A percentile compares a stretch with the other conserved stretches of the same genome.
Evolutionary conservation across 176 grass and related monocot species (phyloP).

Genomic region (Cocos nucifera): DNA sequence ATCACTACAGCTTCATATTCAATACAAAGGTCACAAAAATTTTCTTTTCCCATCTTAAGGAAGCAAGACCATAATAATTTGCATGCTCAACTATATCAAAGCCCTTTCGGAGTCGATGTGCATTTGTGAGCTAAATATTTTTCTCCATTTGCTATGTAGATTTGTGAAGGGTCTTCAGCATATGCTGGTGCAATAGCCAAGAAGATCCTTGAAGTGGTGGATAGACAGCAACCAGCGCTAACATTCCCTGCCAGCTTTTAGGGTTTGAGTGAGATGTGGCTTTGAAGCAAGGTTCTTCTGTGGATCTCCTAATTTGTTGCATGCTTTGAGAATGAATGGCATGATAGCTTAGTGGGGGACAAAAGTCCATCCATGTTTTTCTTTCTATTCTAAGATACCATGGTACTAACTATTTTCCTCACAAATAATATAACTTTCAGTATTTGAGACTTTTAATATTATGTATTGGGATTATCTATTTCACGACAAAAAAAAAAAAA

Average conservation of each 20-base stretch:
- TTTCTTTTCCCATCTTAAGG: not conserved
- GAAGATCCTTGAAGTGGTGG: constrained; percentile 59
- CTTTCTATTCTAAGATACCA: too few relatives aligned
- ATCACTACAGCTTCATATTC: constrained; percentile 86
- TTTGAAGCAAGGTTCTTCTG: too few relatives aligned
- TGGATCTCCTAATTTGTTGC: too few relatives aligned
- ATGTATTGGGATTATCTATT: too few relatives aligned
- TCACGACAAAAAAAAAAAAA: too few relatives aligned
- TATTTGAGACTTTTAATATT: too few relatives aligned
- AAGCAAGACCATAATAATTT: not conserved
- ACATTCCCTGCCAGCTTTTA: constrained; percentile 19
- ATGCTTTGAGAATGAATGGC: too few relatives aligned
- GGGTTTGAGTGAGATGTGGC: too few relatives aligned
- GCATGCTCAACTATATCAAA: not conserved
- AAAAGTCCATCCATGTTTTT: too few relatives aligned
- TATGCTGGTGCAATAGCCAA: constrained; percentile 68
- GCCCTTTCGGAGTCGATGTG: not conserved
- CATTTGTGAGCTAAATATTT: constrained; percentile 4
- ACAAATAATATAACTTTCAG: too few relatives aligned
- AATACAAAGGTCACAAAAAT: constrained; percentile 63
- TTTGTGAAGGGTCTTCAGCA: constrained; percentile 56
- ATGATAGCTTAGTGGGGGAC: too few relatives aligned
- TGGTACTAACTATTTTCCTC: too few relatives aligned
- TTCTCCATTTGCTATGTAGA: constrained; percentile 30
- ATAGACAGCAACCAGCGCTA: constrained; percentile 24